Percentiles rank a stretch among this genome's conserved stretches.
Evolutionary conservation across 2,329 filamentous ascomycete species (phyloP).

Genomic region (Orbilia blumenaviensis): DNA sequence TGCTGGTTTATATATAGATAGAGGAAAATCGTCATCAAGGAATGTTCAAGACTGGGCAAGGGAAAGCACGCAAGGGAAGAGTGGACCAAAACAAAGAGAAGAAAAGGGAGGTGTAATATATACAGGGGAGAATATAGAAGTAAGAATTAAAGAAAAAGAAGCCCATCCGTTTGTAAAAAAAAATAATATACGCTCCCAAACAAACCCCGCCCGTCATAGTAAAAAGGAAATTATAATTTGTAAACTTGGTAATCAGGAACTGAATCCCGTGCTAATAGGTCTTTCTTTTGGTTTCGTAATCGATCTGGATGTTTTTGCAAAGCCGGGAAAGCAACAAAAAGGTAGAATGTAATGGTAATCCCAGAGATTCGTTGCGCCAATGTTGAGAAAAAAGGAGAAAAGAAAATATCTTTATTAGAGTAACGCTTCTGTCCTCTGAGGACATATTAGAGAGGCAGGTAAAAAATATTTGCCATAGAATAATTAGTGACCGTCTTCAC

Average conservation of each 20-base stretch:
- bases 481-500: constrained; percentile 32
- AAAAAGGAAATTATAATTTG: constrained; percentile 19
- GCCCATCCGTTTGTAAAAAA: constrained; percentile 13
- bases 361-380: constrained; percentile 52
- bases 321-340: constrained; percentile 19
- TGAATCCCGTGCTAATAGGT: constrained; percentile 7
- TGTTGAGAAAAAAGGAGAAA: constrained; percentile 2
- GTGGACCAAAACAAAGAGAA: neutral
- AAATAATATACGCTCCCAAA: constrained; percentile 33
- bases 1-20: constrained; percentile 7
- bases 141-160: constrained; percentile 5
- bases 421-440: neutral
- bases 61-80: constrained; percentile 4
- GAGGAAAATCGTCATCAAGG: constrained; percentile 44
- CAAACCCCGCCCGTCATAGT: constrained; percentile 23
- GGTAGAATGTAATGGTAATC: constrained; percentile 24
- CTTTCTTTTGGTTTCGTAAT: constrained; percentile 43
- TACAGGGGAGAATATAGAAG: constrained; percentile 4
- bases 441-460: neutral
- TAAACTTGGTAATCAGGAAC: constrained; percentile 7
- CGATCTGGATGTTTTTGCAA: constrained; percentile 39
- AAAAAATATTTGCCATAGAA: neutral
- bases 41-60: constrained; percentile 7
- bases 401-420: neutral
- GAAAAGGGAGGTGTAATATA: constrained; percentile 35